Percentiles rank a stretch among this genome's conserved stretches.
Evolutionary conservation across 768 basidiomycete species (phyloP).

Genomic region (Tulasnella sp.): DNA sequence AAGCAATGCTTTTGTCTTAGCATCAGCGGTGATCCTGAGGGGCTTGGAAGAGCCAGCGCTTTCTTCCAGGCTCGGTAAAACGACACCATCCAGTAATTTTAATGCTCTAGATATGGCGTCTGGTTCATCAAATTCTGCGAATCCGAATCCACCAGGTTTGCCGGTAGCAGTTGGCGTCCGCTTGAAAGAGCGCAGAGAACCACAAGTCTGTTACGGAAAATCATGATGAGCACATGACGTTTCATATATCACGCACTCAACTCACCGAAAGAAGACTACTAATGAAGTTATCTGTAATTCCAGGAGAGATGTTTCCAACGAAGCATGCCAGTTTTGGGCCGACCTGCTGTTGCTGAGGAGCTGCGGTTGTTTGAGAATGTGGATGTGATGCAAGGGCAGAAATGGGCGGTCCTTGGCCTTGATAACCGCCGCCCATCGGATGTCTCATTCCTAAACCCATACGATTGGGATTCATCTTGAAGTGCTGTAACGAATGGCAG

Average conservation of each 20-base stretch:
- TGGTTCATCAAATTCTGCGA: slow-evolving; percentile 90
- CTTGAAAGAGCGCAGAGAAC: slow-evolving; percentile 79
- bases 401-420: slow-evolving; percentile 81
- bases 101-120: slow-evolving; percentile 75
- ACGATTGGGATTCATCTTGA: slow-evolving; percentile 38
- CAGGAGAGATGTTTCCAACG: slow-evolving; percentile 90
- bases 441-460: slow-evolving; percentile 82
- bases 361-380: slow-evolving; percentile 23
- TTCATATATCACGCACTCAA: slow-evolving; percentile 17
- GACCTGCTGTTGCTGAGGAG: slow-evolving; percentile 50
- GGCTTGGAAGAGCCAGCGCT: slow-evolving; percentile 22
- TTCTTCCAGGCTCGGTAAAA: slow-evolving; percentile 48
- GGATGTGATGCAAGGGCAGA: slow-evolving; percentile 83
- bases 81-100: slow-evolving; percentile 47
- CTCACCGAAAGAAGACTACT: slow-evolving; percentile 65
- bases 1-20: slow-evolving; percentile 79
- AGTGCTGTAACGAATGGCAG: slow-evolving; percentile 1
- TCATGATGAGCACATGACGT: not conserved
- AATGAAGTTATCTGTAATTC: slow-evolving; percentile 71
- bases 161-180: slow-evolving; percentile 84
- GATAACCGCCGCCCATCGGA: slow-evolving; percentile 58
- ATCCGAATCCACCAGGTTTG: slow-evolving; percentile 93
- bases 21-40: slow-evolving; percentile 80
- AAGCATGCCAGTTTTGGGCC: slow-evolving; percentile 63
- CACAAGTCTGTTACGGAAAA: slow-evolving; percentile 54